phyloP scores from a whole-genome alignment of 805 yeast species.

The Candida orba region DNA sequence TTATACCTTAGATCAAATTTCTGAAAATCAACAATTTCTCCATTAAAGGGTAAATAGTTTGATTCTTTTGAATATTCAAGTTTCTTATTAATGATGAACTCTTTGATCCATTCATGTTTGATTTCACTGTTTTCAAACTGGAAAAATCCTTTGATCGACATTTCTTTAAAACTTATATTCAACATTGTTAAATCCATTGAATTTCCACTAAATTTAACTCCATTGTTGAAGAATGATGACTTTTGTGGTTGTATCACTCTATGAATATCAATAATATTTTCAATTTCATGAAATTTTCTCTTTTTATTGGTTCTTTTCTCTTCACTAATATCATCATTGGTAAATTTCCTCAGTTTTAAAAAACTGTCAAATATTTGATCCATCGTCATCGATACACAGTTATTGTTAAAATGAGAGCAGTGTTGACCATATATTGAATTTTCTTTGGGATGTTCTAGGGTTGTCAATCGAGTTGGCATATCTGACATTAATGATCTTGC shows the following conservation, averaged over 20 bases:
- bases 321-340: background rate
- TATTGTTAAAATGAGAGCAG: background rate
- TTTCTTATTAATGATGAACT: background rate
- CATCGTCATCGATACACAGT: background rate
- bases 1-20: conserved; percentile 12
- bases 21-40: conserved; percentile 18
- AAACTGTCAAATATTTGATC: conserved; percentile 1
- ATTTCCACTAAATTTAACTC: conserved; percentile 6
- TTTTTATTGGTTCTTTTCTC: conserved; percentile 1
- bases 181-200: conserved; percentile 6
- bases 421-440: background rate
- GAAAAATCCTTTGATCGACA: conserved; percentile 3
- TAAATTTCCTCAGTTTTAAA: background rate
- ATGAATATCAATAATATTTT: conserved; percentile 5
- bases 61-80: background rate
- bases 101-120: background rate
- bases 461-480: background rate
- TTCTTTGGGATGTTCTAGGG: background rate
- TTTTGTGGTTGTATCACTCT: conserved; percentile 7
- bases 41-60: conserved; percentile 6
- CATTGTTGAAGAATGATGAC: conserved; percentile 15
- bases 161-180: conserved; percentile 1
- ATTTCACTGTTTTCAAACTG: background rate
- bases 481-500: conserved; percentile 1
- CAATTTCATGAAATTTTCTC: conserved; percentile 12